These are phyloP conservation scores for Abortiporus biennis DNA, from an alignment of 1,284 basidiomycete species.

Conservation along the genomic window DNA sequence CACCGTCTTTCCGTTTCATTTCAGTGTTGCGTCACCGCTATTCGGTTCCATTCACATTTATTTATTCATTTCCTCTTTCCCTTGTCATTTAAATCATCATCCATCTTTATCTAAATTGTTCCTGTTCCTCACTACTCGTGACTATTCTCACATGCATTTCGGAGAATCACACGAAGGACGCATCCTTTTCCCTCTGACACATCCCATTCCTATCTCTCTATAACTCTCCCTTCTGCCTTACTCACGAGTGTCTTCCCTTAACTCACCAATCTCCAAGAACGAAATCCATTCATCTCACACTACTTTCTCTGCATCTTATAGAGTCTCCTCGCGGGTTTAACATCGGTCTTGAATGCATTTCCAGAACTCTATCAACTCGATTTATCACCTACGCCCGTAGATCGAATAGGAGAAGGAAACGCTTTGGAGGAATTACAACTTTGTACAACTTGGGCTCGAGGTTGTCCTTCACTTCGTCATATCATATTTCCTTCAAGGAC, in stretches of 20 bases:
- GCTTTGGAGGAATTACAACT: slow-evolving; percentile 44
- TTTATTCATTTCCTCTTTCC: slow-evolving; percentile 3
- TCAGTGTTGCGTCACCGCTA: no score
- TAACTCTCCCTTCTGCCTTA: no score
- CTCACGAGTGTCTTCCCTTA: no score
- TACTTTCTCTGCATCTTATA: slow-evolving; percentile 11
- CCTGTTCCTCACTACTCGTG: not conserved
- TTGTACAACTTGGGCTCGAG: slow-evolving; percentile 47
- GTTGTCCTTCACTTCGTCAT: slow-evolving; percentile 45
- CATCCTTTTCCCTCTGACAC: not conserved
- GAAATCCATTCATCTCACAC: not conserved
- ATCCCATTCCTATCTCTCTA: not conserved
- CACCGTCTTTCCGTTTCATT: slow-evolving; percentile 2
- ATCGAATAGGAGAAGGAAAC: slow-evolving; percentile 30
- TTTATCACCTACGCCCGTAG: slow-evolving; percentile 50
- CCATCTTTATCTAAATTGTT: not conserved
- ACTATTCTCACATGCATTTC: not conserved
- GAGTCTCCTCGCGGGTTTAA: slow-evolving; percentile 32
- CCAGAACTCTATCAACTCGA: slow-evolving; percentile 34
- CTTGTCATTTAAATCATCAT: not conserved
- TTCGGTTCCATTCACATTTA: not conserved
- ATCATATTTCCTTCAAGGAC: slow-evolving; percentile 52
- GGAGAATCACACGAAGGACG: not conserved
- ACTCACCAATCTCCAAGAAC: not conserved
- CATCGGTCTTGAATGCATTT: slow-evolving; percentile 32